A percentile compares a stretch with the other conserved stretches of the same genome.
Conservation (phyloP, 2,329 filamentous ascomycete species). For the Talaromyces sp. region DNA sequence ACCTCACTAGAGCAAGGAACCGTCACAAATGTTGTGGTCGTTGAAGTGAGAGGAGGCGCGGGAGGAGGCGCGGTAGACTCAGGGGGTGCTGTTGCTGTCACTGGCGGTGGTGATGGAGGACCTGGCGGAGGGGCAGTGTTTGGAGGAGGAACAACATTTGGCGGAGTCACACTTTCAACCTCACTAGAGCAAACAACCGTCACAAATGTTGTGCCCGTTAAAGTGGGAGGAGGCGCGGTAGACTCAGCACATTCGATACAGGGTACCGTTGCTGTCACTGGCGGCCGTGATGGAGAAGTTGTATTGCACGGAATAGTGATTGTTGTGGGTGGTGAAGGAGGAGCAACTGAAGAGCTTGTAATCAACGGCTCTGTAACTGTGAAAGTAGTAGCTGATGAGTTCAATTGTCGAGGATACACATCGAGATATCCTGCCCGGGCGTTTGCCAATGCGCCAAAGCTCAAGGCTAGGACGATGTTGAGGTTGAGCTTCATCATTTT, state of each 20-base stretch:
- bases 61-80: no score
- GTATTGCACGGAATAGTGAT: not conserved
- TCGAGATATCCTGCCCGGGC: not conserved
- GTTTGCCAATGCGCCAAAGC: not conserved
- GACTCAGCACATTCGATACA: not conserved
- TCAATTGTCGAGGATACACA: not conserved
- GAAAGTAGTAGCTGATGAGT: not conserved
- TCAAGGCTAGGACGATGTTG: not conserved
- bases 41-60: no score
- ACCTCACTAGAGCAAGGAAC: no score
- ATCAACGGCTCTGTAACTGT: not conserved
- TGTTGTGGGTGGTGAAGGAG: not conserved
- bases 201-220: not conserved
- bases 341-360: not conserved
- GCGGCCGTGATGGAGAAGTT: not conserved
- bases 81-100: no score
- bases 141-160: not conserved
- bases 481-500: slow-evolving; percentile 8
- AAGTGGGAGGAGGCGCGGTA: not conserved
- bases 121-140: not conserved
- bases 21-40: no score
- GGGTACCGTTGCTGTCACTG: not conserved
- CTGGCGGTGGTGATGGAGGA: no score
- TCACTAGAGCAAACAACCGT: slow-evolving; percentile 1
- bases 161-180: not conserved